Evolutionary conservation across 306 rosid species (phyloP), one percentile per base, ranked within the genome.

Genomic region (Carpinus fangiana): DNA sequence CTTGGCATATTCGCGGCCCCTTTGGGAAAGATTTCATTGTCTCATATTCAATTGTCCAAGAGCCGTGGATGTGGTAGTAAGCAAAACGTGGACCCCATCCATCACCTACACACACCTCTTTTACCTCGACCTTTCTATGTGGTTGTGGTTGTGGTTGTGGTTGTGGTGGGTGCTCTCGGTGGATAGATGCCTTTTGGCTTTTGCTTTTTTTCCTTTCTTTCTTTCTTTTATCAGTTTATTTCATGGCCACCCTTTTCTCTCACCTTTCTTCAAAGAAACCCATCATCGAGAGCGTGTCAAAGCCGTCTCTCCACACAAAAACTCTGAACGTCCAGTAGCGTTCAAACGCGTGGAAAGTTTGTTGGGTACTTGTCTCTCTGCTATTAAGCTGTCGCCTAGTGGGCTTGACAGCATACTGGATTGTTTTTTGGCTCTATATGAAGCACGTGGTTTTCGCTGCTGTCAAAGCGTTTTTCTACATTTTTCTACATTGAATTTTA

Each of bases 1-100:
- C 38, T 38, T 50, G 80, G 93, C 91, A 91, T 87, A 91, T 93
- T 89, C 90, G 86, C 3, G 72, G 69, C 56, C 72, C 65, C 80
- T 70, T 73, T 85, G 81, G 73, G 50, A 79, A 84, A 87, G 86
- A 81, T 79, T 77, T 87, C 81, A 81, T 66, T 86, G 91, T 86
- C 88, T n/a, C 61, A 53, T 20, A 72, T 76, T 67, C 46, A 82
- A 81, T 61, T 53, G 55, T 70, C 75, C 53, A 78, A 77, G 80
- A 77, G 80, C 73, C 84, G 84, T 83, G 89, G 91, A 83, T 74
- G 77, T 75, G 87, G 90, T 78, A 1, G 34, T 78, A 80, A 80
- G 84, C 54, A 78, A 78, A 85, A 72, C 0, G 4, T 78, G 89
- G 90, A 79, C 56, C 88, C 93, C 90, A 78, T 83, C 76, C 31